These are phyloP conservation scores for Debaryomyces sp. DNA, from an alignment of 1,139 yeast genomes.

Conservation along the genomic window DNA sequence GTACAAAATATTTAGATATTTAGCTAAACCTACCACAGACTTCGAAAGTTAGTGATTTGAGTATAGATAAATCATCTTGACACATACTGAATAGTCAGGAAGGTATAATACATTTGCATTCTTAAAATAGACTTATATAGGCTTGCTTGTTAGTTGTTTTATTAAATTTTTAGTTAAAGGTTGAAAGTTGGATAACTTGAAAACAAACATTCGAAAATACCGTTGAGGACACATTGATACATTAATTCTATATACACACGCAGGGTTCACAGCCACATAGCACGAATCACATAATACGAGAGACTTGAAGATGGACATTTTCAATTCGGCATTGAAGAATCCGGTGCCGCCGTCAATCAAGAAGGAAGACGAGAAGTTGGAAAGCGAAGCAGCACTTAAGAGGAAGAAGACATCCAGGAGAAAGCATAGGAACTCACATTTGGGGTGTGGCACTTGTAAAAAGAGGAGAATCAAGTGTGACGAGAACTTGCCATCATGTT, in stretches of 20 bases:
- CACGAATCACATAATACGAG: background rate
- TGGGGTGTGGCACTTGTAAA: conserved; percentile 68
- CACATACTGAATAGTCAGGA: background rate
- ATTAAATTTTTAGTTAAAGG: background rate
- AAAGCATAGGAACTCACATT: conserved; percentile 64
- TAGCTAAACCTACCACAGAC: background rate
- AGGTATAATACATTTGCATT: background rate
- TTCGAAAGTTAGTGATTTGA: background rate
- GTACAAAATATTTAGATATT: background rate
- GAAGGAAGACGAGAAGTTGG: conserved; percentile 12
- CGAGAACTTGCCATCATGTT: conserved; percentile 62
- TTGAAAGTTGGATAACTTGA: background rate
- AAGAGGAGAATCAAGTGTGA: conserved; percentile 70
- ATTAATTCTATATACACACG: background rate
- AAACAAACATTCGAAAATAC: background rate
- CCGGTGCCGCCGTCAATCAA: conserved; percentile 25
- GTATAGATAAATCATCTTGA: background rate
- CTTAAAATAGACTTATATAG: background rate
- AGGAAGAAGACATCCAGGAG: conserved; percentile 55
- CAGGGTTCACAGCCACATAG: background rate
- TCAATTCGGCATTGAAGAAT: conserved; percentile 30
- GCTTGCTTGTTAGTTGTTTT: background rate
- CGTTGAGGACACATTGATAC: background rate
- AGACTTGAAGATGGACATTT: conserved; percentile 24
- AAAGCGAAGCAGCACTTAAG: conserved; percentile 11